Evolutionary conservation across 78 protist genomes (phyloP), one percentile per base, ranked within the genome.

Genomic region (Chrysochromulina tobinii): DNA sequence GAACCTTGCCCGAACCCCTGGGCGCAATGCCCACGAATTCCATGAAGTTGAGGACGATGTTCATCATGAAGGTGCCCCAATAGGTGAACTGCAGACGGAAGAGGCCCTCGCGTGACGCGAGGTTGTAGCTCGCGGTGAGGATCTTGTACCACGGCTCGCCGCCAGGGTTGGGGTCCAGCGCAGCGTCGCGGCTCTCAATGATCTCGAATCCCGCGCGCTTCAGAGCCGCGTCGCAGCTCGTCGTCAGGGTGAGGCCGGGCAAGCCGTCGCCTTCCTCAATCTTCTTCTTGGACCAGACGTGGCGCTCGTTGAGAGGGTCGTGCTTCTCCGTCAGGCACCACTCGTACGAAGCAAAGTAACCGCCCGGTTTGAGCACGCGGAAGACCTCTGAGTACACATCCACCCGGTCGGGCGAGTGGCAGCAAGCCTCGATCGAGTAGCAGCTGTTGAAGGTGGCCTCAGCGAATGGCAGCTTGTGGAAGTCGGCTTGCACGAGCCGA

Each of bases 341-440:
- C 61, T 79, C 87, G 87, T 79, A 79, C 21, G 58, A 54, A 89
- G 75, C 94, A 89, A 96, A 97, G 69, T n/a, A 1, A 61, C 93
- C 95, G 6, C 99, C 98, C 25, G 98, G 96, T 94, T 97, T 97
- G 48, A 98, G 94, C 81, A 94, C 87, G 53, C 98, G 96, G 95
- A 73, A 91, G 88, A 97, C 85, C 93, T 79, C 87, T 17, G 48
- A 17, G 87, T 79, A 79, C 21, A 79, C 87, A 48, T 54, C 87
- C 27, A 1, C 25, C 54, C 87, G 87, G 54, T 91, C 90, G 59
- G 98, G 96, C 25, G 98, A 98, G 89, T 98, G 98, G 94, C 98
- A 96, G 27, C 97, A 95, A 51, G 99, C 98, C 93, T 98, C 98
- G 69, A 97, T 92, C 50, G 92, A 95, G 89, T 94, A 97, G 54